Evolutionary conservation across 345 rosid species (phyloP).

Genomic region (Streptanthus diversifolius): DNA sequence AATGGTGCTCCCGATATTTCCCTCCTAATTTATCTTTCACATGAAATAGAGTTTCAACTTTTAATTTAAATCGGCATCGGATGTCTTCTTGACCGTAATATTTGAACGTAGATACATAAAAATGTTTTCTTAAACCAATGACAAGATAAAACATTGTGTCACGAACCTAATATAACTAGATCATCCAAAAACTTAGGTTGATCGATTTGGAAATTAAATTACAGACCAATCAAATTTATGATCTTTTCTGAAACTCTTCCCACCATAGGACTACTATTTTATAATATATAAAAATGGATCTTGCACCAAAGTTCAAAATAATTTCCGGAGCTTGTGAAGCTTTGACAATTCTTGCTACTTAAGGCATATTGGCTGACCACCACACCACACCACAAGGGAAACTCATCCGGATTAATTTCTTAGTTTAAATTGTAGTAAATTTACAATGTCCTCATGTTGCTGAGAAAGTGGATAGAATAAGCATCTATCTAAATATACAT

Average conservation of each 20-base stretch:
- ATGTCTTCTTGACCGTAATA: slow-evolving; percentile 7
- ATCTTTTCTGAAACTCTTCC: neutral
- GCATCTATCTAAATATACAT: slow-evolving; percentile 26
- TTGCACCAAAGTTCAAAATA: neutral
- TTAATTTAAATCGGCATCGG: neutral
- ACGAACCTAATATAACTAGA: neutral
- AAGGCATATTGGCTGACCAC: neutral
- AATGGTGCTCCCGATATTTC: slow-evolving; percentile 32
- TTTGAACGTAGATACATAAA: neutral
- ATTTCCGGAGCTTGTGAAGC: neutral
- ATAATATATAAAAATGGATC: neutral
- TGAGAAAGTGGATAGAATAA: slow-evolving; percentile 31
- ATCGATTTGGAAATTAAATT: neutral
- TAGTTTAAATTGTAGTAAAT: neutral
- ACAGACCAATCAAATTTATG: neutral
- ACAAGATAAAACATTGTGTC: neutral
- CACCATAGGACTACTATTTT: neutral
- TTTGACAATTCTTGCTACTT: neutral
- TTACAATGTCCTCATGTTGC: slow-evolving; percentile 27
- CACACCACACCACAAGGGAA: neutral
- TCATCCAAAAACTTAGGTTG: neutral
- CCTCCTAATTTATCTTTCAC: slow-evolving; percentile 1
- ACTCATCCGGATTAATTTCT: neutral
- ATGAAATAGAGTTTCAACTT: slow-evolving; percentile 17
- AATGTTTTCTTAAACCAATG: neutral